Evolutionary conservation across 768 basidiomycete species (phyloP), one percentile per base, ranked within the genome.

Genomic region (Punctularia strigosozonata): DNA sequence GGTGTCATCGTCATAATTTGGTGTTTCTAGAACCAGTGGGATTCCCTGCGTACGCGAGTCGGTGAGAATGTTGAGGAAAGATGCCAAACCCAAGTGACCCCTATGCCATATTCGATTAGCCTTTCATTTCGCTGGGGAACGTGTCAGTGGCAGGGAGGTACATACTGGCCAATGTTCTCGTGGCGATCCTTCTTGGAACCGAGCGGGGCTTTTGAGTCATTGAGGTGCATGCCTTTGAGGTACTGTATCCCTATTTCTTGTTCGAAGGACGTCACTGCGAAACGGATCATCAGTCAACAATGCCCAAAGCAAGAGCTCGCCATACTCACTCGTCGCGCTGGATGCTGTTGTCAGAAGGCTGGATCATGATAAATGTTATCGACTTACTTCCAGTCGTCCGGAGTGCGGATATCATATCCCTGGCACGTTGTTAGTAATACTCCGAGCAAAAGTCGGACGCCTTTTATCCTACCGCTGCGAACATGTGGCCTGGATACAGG

Each of bases 21-120:
- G 84, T 0, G 89, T 90, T 52, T 92, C 88, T 12, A 90, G 68
- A 23, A 92, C 75, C 25, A 92, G 67, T 1, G 87, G 87, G 24
- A 90, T 78, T 32, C 69, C 55, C 40, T 75, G 70, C 21, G 77
- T 65, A 14, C 84, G 75, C 4, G 69, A 61, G 50, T 90, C 87
- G 6, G 69, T 68, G 38, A 89, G 61, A 36, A 88, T 73, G 43
- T 74, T 66, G 22, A 64, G 60, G 57, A 90, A 90, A 0, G 75
- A 65, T 1, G 50, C 44, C 4, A 89, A 62, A 6, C 74, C 74
- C 28, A 90, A 67, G 35, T 77, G 60, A 1, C 88, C 88, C 6
- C 83, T 88, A 46, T 5, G 18, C 20, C n/a, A 1, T 12, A 26
- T 2, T 18, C 34, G 21, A 28, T 15, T 31, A 23, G 10, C 13